These are phyloP conservation scores for Penicillium soppii DNA, from an alignment of 495 filamentous ascomycete species.

Conservation along the genomic window DNA sequence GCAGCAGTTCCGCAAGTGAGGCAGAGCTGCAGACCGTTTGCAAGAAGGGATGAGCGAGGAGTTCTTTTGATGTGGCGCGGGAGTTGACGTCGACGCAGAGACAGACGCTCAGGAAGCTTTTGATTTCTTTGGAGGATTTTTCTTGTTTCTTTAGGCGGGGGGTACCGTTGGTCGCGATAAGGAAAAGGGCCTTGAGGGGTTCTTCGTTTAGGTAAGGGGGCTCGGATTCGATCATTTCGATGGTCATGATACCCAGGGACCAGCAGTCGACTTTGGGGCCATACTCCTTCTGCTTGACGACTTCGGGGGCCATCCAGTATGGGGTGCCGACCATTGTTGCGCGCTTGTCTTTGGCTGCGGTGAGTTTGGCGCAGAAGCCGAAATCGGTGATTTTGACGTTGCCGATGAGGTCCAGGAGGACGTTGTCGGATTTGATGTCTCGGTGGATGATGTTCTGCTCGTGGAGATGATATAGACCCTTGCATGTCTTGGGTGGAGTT, in stretches of 20 bases:
- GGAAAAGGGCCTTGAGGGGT: conserved; percentile 89
- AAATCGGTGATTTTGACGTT: conserved; percentile 99
- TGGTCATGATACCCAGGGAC: conserved; percentile 99
- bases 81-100: conserved; percentile 95
- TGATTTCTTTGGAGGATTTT: conserved; percentile 93
- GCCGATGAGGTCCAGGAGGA: conserved; percentile 86
- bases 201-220: conserved; percentile 98
- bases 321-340: conserved; percentile 99
- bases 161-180: conserved; percentile 97
- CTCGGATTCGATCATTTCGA: conserved; percentile 99
- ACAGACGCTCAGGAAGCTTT: conserved; percentile 92
- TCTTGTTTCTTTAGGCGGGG: conserved; percentile 96
- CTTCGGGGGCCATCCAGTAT: conserved; percentile 99
- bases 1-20: conserved; percentile 81
- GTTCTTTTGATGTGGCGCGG: conserved; percentile 84
- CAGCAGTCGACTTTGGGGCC: conserved; percentile 98
- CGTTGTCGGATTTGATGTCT: conserved; percentile 99
- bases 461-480: conserved; percentile 90
- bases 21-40: conserved; percentile 64
- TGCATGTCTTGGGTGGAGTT: conserved; percentile 74
- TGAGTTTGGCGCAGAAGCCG: conserved; percentile 98
- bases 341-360: conserved; percentile 93
- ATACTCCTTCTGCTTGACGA: conserved; percentile 99
- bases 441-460: conserved; percentile 96
- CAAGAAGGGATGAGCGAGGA: conserved; percentile 80